phyloP scores from a whole-genome alignment of 2,329 filamentous ascomycete species.

The Talaromyces marneffei region DNA sequence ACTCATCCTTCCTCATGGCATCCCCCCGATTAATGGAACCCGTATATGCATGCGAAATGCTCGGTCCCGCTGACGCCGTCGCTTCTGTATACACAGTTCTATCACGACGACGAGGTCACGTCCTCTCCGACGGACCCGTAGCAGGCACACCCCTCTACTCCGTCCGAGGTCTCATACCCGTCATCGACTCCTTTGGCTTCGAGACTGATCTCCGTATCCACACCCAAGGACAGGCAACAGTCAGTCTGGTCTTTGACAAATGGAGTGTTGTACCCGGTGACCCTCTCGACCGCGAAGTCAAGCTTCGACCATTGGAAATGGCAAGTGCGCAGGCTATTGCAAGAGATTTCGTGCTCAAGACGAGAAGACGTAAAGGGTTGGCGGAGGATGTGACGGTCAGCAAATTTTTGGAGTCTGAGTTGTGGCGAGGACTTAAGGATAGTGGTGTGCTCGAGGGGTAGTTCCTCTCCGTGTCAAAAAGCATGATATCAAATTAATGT shows the following conservation, averaged over 20 bases:
- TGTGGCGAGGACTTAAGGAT: conserved; percentile 82
- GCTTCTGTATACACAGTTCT: conserved; percentile 88
- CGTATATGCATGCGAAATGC: conserved; percentile 87
- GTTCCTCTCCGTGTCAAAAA: background rate
- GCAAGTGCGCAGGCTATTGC: conserved; percentile 84
- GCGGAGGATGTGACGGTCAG: conserved; percentile 93
- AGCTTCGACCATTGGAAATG: conserved; percentile 77
- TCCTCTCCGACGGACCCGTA: conserved; percentile 87
- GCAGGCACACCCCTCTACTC: conserved; percentile 91
- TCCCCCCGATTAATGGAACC: conserved; percentile 96
- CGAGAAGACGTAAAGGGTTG: conserved; percentile 82
- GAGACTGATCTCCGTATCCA: conserved; percentile 96
- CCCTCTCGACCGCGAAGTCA: conserved; percentile 80
- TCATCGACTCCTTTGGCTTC: conserved; percentile 96
- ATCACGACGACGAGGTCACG: conserved; percentile 80
- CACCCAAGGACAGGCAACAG: conserved; percentile 84
- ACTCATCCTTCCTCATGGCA: conserved; percentile 95
- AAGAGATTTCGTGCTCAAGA: conserved; percentile 95
- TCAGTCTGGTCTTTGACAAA: conserved; percentile 88
- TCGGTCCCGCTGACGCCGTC: conserved; percentile 82
- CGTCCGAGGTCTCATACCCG: conserved; percentile 83
- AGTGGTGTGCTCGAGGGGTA: conserved; percentile 72
- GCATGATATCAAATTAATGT: background rate
- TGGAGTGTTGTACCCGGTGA: conserved; percentile 97
- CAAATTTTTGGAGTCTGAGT: conserved; percentile 92